Evolutionary conservation across 2,329 filamentous ascomycete species (phyloP), one percentile per base, ranked within the genome.

Genomic region (Arthrobotrys sinensis): DNA sequence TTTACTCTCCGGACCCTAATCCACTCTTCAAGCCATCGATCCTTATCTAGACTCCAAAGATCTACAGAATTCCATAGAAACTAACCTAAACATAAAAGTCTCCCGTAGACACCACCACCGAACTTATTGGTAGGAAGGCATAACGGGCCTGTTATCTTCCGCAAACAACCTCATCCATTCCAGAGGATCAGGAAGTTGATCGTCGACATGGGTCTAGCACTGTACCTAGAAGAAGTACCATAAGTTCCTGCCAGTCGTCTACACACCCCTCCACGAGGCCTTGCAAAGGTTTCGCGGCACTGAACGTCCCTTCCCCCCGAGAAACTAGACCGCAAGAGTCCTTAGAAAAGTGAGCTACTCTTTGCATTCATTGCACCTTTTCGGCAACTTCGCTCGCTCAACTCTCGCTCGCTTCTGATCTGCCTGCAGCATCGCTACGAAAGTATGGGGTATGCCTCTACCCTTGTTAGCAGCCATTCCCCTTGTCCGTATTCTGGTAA

Each of bases 121-220:
- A 40, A 62, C 34, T n/a, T 63, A 32, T 46, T 63, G 53, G 16
- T 19, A 64, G 32, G 43, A 40, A 65, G 64, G 34, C 36, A 36
- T 52, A 67, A 65, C 48, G 38, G 71, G 46, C 72, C 48, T 64
- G 32, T 69, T 69, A 57, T 69, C 72, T 64, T 77, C 73, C 73
- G 73, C 73, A 77, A 77, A 70, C 73, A 69, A 70, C 46, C 46
- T 66, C 52, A 32, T 19, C 50, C 66, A 77, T 77, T 77, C 73
- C 66, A 62, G 28, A 66, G 60, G 34, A 77, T 70, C 36, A 62
- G 73, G 73, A 66, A 77, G 57, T 34, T 24, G 73, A 77, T 77
- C 73, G 10, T 52, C 73, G 11, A 57, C 45, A 63, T 46, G 60
- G 43, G 36, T 21, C 28, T 40, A 24, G 34, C 62, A 21, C n/a